Evolutionary conservation across 2,329 filamentous ascomycete species (phyloP), one percentile per base, ranked within the genome.

Genomic region (Pezicula rhizophila): DNA sequence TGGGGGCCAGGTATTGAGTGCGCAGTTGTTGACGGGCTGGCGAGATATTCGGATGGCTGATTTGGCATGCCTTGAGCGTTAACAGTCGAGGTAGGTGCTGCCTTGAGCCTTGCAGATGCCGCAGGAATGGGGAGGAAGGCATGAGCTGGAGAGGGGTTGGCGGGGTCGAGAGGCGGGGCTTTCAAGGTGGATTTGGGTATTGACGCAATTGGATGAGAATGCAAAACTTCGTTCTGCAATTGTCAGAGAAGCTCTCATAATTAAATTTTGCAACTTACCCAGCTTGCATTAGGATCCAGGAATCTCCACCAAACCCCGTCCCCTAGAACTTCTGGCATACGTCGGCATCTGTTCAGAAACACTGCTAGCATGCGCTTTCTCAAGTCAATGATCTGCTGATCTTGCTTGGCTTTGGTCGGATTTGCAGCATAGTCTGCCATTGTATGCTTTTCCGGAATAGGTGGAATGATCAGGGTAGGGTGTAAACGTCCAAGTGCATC

Each of bases 401-500:
- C 95, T 68, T 99, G 92, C 67, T 96, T 99, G 15, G 95, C 95
- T 62, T 92, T 96, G 34, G 93, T 99, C 2, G 95, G 93, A 61
- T 96, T 97, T 25, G 95, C 91, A 14, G 93, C 93, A 65, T 99
- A 99, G 67, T 99, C 93, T 52, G 92, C 92, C 86, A 99, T 95
- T 41, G 90, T 93, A 68, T 99, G 93, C 69, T 99, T 99, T 71
- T 99, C 95, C 18, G 93, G 93, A 61, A 99, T 99, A 3, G 93
- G 93, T 7, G 93, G 95, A 46, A 99, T 87, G 60, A 99, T 87
- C 38, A 99, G 78, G 0, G 93, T 99, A 7, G 95, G 93, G 65
- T 99, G 95, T 53, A 99, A 78, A 59, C 87, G 87, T 42, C 91
- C 90, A 25, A 99, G 78, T 2, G 92, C 92, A 60, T 90, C 85